Conservation (phyloP, 2,329 filamentous ascomycete genomes). For the Monilinia fructicola region DNA sequence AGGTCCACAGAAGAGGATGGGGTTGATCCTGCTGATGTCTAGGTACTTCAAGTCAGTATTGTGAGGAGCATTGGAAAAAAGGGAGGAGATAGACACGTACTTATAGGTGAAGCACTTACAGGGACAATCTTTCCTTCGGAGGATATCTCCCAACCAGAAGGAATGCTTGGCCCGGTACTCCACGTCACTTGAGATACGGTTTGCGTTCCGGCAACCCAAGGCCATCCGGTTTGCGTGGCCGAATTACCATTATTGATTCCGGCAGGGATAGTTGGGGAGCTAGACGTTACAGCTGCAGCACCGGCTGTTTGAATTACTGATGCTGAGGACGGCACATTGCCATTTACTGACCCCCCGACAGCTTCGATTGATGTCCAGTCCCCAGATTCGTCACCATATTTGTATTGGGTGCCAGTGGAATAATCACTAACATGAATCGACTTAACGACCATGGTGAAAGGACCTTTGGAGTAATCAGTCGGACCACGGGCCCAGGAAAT, state of each 20-base stretch:
- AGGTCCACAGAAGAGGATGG: constrained; percentile 49
- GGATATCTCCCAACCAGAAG: constrained; percentile 79
- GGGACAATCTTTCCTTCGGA: constrained; percentile 77
- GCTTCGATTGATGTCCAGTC: constrained; percentile 79
- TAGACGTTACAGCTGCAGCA: constrained; percentile 61
- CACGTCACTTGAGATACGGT: constrained; percentile 49
- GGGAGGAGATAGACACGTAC: constrained; percentile 49
- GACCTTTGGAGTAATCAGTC: constrained; percentile 79
- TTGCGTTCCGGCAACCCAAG: constrained; percentile 61
- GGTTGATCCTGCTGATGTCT: constrained; percentile 51
- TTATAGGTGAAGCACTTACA: constrained; percentile 64
- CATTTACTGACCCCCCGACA: constrained; percentile 74
- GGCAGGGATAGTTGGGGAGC: constrained; percentile 66
- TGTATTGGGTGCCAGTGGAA: constrained; percentile 84
- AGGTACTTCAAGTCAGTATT: constrained; percentile 31
- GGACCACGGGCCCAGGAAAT: constrained; percentile 85
- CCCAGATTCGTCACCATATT: constrained; percentile 75
- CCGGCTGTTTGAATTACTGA: constrained; percentile 52
- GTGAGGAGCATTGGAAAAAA: constrained; percentile 25
- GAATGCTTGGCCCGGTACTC: constrained; percentile 55
- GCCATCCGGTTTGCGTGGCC: constrained; percentile 61
- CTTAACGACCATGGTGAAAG: constrained; percentile 82
- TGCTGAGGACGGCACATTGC: constrained; percentile 49
- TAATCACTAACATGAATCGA: constrained; percentile 81
- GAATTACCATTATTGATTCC: constrained; percentile 61